Evolutionary conservation across 2,329 filamentous ascomycete species (phyloP).

Genomic region (Aspergillus amoenus): DNA sequence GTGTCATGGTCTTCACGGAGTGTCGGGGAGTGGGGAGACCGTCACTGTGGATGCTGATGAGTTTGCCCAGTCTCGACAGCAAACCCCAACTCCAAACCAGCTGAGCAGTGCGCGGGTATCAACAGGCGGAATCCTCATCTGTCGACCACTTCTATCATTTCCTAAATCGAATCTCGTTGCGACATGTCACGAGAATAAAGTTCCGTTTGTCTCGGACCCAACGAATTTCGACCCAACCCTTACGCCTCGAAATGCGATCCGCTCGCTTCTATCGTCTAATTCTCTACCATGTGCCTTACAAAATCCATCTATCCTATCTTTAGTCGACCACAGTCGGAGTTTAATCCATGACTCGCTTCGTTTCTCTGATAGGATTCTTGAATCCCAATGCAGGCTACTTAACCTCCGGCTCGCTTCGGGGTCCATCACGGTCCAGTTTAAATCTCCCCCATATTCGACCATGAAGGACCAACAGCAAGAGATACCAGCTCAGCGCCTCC

Average conservation of each 20-base stretch:
- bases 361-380: slow-evolving; percentile 57
- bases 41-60: slow-evolving; percentile 21
- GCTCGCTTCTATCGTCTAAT: slow-evolving; percentile 61
- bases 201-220: slow-evolving; percentile 79
- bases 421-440: slow-evolving; percentile 32
- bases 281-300: slow-evolving; percentile 69
- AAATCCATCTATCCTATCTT: slow-evolving; percentile 60
- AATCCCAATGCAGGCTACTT: slow-evolving; percentile 26
- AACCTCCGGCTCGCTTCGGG: slow-evolving; percentile 36
- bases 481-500: slow-evolving; percentile 10
- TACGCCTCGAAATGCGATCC: slow-evolving; percentile 78
- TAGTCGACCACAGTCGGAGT: slow-evolving; percentile 56
- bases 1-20: slow-evolving; percentile 71
- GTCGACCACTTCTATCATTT: slow-evolving; percentile 47
- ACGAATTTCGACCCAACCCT: slow-evolving; percentile 78
- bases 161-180: slow-evolving; percentile 65
- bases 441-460: slow-evolving; percentile 1
- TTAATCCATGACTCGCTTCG: slow-evolving; percentile 49
- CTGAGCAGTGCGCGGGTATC: slow-evolving; percentile 21
- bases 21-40: slow-evolving; percentile 63
- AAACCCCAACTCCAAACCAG: not conserved
- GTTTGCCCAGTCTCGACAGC: not conserved
- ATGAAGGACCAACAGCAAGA: not conserved
- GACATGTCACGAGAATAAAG: slow-evolving; percentile 65
- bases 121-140: slow-evolving; percentile 36